Evolutionary conservation across 169 alveolate species (phyloP).

Genomic region (Perkinsus chesapeaki): DNA sequence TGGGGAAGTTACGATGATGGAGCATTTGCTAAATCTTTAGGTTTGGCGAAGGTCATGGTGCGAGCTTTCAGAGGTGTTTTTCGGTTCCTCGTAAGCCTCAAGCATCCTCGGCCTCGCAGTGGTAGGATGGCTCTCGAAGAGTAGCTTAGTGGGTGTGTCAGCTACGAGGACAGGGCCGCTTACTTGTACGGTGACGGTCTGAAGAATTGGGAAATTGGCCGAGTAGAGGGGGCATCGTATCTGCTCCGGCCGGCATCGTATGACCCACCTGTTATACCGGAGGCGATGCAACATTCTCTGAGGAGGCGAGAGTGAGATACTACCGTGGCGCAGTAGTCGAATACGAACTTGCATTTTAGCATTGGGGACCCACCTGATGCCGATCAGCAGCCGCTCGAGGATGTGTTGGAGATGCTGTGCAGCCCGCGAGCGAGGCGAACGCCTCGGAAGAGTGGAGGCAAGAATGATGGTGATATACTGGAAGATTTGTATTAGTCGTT

Average conservation of each 20-base stretch:
- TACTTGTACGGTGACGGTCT: neutral
- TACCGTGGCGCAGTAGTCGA: no score
- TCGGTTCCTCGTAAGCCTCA: neutral
- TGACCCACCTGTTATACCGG: neutral
- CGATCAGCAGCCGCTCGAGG: neutral
- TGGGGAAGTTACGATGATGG: neutral
- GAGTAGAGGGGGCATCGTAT: neutral
- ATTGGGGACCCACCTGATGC: no score
- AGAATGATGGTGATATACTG: neutral
- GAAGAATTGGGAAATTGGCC: neutral
- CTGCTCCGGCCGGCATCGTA: neutral
- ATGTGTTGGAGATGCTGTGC: neutral
- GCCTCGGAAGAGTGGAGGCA: neutral
- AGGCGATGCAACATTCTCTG: neutral
- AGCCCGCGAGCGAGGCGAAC: neutral
- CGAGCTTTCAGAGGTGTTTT: neutral
- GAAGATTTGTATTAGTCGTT: no score
- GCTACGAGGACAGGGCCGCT: neutral
- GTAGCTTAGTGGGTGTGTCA: neutral
- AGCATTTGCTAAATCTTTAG: neutral
- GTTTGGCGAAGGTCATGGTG: neutral
- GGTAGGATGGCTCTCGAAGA: neutral
- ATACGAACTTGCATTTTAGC: no score
- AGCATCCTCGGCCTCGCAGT: neutral
- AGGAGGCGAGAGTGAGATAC: neutral